Evolutionary conservation across 2,329 filamentous ascomycete species (phyloP).

Genomic region (Xylogone sp.): DNA sequence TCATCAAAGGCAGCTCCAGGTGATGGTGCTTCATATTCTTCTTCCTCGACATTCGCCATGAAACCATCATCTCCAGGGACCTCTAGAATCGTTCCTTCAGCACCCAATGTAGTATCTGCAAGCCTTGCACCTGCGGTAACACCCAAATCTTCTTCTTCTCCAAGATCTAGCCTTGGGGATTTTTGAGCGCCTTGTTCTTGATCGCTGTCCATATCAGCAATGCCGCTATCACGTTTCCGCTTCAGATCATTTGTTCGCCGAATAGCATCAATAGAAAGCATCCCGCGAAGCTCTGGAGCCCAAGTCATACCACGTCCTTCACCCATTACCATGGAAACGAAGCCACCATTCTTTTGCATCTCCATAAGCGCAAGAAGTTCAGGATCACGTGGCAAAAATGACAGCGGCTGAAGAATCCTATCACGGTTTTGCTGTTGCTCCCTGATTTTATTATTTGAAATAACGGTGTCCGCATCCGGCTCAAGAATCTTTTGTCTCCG

Average conservation of each 20-base stretch:
- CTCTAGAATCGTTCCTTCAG: conserved; percentile 61
- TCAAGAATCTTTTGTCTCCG: conserved; percentile 79
- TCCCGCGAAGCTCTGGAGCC: conserved; percentile 89
- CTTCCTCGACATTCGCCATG: conserved; percentile 39
- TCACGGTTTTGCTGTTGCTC: conserved; percentile 82
- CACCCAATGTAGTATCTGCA: conserved; percentile 35
- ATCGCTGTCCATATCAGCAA: conserved; percentile 71
- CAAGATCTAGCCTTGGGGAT: conserved; percentile 62
- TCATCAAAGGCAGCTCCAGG: conserved; percentile 69
- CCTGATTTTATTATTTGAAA: conserved; percentile 75
- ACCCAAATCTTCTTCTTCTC: conserved; percentile 57
- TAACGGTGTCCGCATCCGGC: conserved; percentile 73
- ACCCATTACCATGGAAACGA: conserved; percentile 82
- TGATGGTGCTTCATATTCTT: conserved; percentile 38
- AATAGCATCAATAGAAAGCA: conserved; percentile 82
- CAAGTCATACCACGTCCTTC: conserved; percentile 74
- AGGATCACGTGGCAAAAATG: conserved; percentile 83
- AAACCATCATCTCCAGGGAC: conserved; percentile 55
- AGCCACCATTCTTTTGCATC: conserved; percentile 86
- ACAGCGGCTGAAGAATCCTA: conserved; percentile 77
- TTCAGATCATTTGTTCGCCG: conserved; percentile 78
- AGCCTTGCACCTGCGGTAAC: conserved; percentile 43
- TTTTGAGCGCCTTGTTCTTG: conserved; percentile 57
- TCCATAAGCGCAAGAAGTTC: conserved; percentile 83
- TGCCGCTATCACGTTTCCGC: conserved; percentile 86